Percentiles rank a stretch among this genome's conserved stretches.
phyloP scores from a whole-genome alignment of 495 filamentous ascomycete genomes.

The Aspergillus nanangensis region DNA sequence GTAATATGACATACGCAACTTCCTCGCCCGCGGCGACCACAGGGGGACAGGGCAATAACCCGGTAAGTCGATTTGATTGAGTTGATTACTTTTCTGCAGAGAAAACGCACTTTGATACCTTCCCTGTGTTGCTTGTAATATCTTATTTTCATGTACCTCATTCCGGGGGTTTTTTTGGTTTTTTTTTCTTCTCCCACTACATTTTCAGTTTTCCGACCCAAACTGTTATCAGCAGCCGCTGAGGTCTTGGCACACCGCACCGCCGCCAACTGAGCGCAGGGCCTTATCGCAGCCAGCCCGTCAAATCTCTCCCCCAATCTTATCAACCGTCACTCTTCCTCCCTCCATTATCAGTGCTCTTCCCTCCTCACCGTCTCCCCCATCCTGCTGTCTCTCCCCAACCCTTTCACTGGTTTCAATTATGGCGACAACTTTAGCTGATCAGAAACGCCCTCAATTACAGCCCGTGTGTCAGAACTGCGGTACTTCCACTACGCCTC shows the following conservation, averaged over 20 bases:
- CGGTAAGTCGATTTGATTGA: constrained; percentile 48
- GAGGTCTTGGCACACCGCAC: constrained; percentile 36
- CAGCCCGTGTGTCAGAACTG: constrained; percentile 99
- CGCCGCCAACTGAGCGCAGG: constrained; percentile 28
- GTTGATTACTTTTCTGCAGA: too few relatives aligned
- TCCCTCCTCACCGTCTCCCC: constrained; percentile 14
- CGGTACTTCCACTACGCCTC: constrained; percentile 86
- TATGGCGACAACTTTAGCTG: constrained; percentile 56
- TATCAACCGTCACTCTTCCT: constrained; percentile 36
- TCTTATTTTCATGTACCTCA: constrained; percentile 2
- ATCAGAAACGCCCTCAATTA: constrained; percentile 53
- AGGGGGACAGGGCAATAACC: constrained; percentile 60
- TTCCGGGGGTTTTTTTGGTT: constrained; percentile 5
- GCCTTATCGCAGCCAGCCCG: constrained; percentile 38
- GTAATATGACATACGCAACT: constrained; percentile 56
- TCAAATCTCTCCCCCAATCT: constrained; percentile 46
- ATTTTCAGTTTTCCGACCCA: constrained; percentile 21
- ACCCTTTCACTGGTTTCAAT: constrained; percentile 19
- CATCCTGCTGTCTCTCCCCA: constrained; percentile 15
- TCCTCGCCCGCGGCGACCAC: constrained; percentile 65
- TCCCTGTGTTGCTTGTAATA: constrained; percentile 12
- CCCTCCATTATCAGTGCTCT: constrained; percentile 25
- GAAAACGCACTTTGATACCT: too few relatives aligned
- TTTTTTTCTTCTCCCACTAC: constrained; percentile 16
- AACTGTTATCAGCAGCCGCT: constrained; percentile 30